These are phyloP conservation scores for Neonectria magnoliae DNA, from an alignment of 2,329 filamentous ascomycete species.

Conservation along the genomic window DNA sequence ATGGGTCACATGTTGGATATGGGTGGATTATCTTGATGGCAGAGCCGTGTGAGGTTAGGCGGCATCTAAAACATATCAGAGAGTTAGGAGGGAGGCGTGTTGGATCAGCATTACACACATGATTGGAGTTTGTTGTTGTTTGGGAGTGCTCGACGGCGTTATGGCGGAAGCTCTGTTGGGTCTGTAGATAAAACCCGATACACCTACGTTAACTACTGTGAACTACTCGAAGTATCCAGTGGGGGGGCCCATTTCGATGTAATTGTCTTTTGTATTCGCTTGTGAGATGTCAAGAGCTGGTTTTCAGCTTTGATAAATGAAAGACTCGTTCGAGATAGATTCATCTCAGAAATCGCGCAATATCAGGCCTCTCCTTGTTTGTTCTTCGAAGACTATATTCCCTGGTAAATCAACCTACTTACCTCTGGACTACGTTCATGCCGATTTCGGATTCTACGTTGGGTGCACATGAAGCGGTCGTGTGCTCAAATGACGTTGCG, in stretches of 20 bases:
- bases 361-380: neutral
- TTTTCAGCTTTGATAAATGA: neutral
- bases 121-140: slow-evolving; percentile 36
- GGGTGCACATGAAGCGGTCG: neutral
- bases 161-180: slow-evolving; percentile 34
- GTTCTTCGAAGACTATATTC: too few species aligned
- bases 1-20: slow-evolving; percentile 84
- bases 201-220: slow-evolving; percentile 18
- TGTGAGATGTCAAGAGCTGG: neutral
- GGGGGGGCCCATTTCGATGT: neutral
- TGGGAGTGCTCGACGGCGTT: slow-evolving; percentile 38
- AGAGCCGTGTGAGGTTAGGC: neutral
- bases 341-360: neutral
- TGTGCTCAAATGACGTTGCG: neutral
- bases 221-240: too few species aligned
- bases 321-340: neutral
- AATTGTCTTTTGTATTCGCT: neutral
- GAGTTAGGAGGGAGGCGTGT: neutral
- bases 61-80: neutral
- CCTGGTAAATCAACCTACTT: too few species aligned
- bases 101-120: slow-evolving; percentile 28
- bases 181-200: slow-evolving; percentile 37
- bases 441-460: neutral
- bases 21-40: slow-evolving; percentile 43
- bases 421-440: neutral